phyloP scores from a whole-genome alignment of 768 basidiomycete species.

The Obba rivulosa region DNA sequence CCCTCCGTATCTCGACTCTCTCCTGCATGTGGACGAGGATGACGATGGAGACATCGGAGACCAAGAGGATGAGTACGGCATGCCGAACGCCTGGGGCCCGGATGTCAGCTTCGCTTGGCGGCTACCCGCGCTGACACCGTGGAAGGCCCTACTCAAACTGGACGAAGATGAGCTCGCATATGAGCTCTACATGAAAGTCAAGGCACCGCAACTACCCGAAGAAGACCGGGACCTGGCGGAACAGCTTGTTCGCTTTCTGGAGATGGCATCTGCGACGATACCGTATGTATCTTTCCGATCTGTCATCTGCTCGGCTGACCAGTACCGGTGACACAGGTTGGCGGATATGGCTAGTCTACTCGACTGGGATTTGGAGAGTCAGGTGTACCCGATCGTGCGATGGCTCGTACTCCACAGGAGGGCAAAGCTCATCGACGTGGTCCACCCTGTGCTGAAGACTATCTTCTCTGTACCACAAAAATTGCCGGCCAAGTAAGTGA shows the following conservation, averaged over 20 bases:
- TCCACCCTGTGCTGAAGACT: constrained; percentile 75
- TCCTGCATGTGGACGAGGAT: constrained; percentile 64
- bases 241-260: constrained; percentile 69
- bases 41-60: constrained; percentile 50
- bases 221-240: constrained; percentile 68
- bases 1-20: constrained; percentile 70
- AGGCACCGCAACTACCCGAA: constrained; percentile 51
- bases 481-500: constrained; percentile 54
- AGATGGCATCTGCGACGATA: constrained; percentile 66
- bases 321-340: constrained; percentile 43
- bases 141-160: constrained; percentile 85
- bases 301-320: not conserved
- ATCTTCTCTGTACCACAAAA: constrained; percentile 71
- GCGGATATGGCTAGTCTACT: constrained; percentile 75
- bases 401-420: constrained; percentile 89
- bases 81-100: constrained; percentile 51
- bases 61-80: constrained; percentile 31
- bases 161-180: constrained; percentile 46
- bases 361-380: constrained; percentile 78
- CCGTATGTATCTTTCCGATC: constrained; percentile 45
- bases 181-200: constrained; percentile 56
- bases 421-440: constrained; percentile 83
- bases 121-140: constrained; percentile 72
- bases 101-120: constrained; percentile 71
- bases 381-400: constrained; percentile 86